Conservation (phyloP, 495 filamentous ascomycete species). For the Xylaria acuta region DNA sequence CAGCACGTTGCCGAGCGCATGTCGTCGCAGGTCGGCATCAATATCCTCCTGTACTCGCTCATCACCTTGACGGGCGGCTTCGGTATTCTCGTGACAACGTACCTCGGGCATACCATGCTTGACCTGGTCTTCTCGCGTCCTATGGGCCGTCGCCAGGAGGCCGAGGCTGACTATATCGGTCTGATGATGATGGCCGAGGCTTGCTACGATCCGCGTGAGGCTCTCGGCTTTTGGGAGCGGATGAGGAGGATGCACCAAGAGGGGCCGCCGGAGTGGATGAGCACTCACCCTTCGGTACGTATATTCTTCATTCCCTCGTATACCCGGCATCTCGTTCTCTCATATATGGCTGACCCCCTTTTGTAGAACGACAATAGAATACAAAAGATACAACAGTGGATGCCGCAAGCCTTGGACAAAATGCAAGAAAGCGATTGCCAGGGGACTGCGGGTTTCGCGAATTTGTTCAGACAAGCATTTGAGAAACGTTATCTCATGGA, state of each 20-base stretch:
- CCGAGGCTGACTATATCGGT: slow-evolving; percentile 87
- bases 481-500: slow-evolving; percentile 31
- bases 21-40: slow-evolving; percentile 64
- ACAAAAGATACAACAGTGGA: slow-evolving; percentile 71
- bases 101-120: slow-evolving; percentile 54
- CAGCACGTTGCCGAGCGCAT: slow-evolving; percentile 80
- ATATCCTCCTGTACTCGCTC: slow-evolving; percentile 57
- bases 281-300: slow-evolving; percentile 82
- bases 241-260: slow-evolving; percentile 70
- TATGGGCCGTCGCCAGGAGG: slow-evolving; percentile 68
- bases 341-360: slow-evolving; percentile 34
- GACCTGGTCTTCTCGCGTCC: slow-evolving; percentile 72
- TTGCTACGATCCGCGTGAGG: slow-evolving; percentile 75
- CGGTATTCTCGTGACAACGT: slow-evolving; percentile 53
- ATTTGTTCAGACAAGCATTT: slow-evolving; percentile 46
- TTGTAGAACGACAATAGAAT: slow-evolving; percentile 69
- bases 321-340: neutral
- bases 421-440: slow-evolving; percentile 58
- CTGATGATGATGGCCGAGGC: slow-evolving; percentile 68
- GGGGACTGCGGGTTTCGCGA: slow-evolving; percentile 45
- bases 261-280: slow-evolving; percentile 76
- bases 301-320: neutral
- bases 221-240: slow-evolving; percentile 74
- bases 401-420: slow-evolving; percentile 64
- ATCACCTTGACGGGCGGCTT: slow-evolving; percentile 56